Percentiles rank a stretch among this genome's conserved stretches.
These are phyloP conservation scores for Cystofilobasidium bisporidii DNA, from an alignment of 768 basidiomycete genomes.

Conservation along the genomic window DNA sequence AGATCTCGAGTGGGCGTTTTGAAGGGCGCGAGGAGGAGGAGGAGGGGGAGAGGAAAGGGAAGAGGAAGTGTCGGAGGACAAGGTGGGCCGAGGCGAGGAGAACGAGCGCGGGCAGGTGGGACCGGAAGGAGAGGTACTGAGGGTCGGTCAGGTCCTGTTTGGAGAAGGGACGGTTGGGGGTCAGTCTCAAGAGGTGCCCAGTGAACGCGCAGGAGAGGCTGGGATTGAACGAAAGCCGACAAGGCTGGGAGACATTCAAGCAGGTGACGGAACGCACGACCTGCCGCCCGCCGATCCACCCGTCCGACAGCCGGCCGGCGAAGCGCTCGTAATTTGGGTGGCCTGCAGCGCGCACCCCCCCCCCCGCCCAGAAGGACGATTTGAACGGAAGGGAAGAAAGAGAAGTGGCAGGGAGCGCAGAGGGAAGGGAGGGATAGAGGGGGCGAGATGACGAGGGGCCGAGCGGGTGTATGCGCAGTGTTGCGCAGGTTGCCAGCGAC, in stretches of 20 bases:
- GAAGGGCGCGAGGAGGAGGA: conserved; percentile 37
- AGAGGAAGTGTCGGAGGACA: conserved; percentile 41
- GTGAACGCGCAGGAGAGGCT: conserved; percentile 34
- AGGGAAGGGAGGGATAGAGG: too few relatives aligned
- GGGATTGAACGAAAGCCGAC: conserved; percentile 30
- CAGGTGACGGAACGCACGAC: too few relatives aligned
- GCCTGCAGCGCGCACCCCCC: conserved; percentile 50
- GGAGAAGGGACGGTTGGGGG: conserved; percentile 42
- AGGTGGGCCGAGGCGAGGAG: conserved; percentile 51
- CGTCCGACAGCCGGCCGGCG: conserved; percentile 47
- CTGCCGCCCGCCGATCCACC: conserved; percentile 9
- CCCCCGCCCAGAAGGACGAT: background rate
- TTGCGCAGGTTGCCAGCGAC: too few relatives aligned
- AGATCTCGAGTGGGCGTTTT: conserved; percentile 43
- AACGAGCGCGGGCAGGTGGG: conserved; percentile 60
- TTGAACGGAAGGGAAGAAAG: conserved; percentile 4
- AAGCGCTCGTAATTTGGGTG: conserved; percentile 67
- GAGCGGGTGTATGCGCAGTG: too few relatives aligned
- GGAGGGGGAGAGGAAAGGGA: conserved; percentile 36
- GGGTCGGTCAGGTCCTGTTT: conserved; percentile 79
- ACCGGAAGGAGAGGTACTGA: conserved; percentile 81
- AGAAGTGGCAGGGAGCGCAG: background rate
- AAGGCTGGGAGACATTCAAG: too few relatives aligned
- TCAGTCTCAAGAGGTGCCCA: too few relatives aligned
- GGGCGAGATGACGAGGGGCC: too few relatives aligned